phyloP scores from a whole-genome alignment of 2,329 filamentous ascomycete genomes.

The Aureobasidium sp. region DNA sequence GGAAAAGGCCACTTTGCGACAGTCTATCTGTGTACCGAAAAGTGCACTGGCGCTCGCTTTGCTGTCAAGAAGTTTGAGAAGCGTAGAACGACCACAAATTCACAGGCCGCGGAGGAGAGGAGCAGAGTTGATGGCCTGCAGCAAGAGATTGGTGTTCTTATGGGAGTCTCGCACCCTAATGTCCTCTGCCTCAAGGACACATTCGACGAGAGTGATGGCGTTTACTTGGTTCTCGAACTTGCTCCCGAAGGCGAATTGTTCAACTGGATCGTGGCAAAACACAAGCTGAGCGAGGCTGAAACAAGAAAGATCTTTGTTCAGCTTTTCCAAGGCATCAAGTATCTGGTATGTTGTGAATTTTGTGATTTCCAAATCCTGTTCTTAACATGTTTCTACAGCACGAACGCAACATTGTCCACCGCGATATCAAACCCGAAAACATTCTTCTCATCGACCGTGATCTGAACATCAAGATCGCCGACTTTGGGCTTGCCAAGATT shows the following conservation, averaged over 20 bases:
- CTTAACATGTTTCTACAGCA: constrained; percentile 51
- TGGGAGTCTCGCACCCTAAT: constrained; percentile 94
- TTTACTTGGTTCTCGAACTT: constrained; percentile 86
- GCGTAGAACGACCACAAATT: constrained; percentile 60
- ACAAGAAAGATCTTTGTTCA: constrained; percentile 83
- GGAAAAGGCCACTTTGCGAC: constrained; percentile 95
- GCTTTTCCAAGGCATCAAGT: constrained; percentile 89
- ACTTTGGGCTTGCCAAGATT: constrained; percentile 96
- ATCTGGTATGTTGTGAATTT: constrained; percentile 58
- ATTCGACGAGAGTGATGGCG: constrained; percentile 82
- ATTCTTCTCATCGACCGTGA: constrained; percentile 83
- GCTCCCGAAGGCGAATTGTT: constrained; percentile 92
- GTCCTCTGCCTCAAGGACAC: constrained; percentile 90
- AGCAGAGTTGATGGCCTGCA: constrained; percentile 80
- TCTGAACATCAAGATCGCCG: constrained; percentile 81
- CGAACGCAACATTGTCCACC: constrained; percentile 92
- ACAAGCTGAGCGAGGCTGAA: constrained; percentile 78
- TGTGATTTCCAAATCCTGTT: background rate
- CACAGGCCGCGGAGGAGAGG: constrained; percentile 45
- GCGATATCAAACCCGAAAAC: constrained; percentile 97
- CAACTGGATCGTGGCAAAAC: constrained; percentile 86
- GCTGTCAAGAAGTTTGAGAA: constrained; percentile 95
- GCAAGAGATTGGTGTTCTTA: constrained; percentile 92
- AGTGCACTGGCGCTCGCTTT: constrained; percentile 69
- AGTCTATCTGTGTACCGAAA: constrained; percentile 86